These are phyloP conservation scores for Telopea speciosissima DNA, from an alignment of 177 flowering plant genomes.

Conservation along the genomic window DNA sequence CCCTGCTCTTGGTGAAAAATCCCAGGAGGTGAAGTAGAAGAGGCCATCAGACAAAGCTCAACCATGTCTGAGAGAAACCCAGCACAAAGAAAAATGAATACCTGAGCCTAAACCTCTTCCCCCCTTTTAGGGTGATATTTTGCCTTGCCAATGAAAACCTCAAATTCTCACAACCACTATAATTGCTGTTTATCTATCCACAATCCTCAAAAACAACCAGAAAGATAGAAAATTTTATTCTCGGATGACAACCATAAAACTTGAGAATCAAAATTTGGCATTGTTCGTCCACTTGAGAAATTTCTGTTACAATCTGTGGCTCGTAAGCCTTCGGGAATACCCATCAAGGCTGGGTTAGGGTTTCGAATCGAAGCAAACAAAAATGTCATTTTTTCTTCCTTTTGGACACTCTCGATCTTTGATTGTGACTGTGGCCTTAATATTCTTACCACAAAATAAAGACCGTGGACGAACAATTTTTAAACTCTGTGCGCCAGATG, in stretches of 20 bases:
- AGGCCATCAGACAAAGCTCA: conserved; percentile 54
- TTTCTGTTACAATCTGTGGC: background rate
- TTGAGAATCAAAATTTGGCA: conserved; percentile 1
- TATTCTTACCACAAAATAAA: too few species aligned
- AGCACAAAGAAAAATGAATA: conserved; percentile 18
- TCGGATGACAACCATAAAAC: background rate
- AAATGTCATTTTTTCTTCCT: too few species aligned
- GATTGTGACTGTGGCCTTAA: background rate
- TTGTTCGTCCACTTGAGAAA: conserved; percentile 1
- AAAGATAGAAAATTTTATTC: background rate
- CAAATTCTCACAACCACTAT: conserved; percentile 6
- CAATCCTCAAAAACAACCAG: background rate
- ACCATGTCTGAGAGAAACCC: conserved; percentile 30
- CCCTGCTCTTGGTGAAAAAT: conserved; percentile 32
- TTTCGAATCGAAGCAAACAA: conserved; percentile 1
- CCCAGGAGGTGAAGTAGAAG: conserved; percentile 37
- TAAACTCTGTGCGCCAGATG: too few species aligned
- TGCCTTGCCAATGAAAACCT: background rate
- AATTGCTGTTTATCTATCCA: background rate
- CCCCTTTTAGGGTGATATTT: conserved; percentile 11
- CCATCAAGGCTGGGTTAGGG: background rate
- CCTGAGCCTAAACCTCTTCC: conserved; percentile 14
- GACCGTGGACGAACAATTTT: too few species aligned
- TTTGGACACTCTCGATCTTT: background rate
- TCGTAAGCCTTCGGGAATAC: conserved; percentile 4